Evolutionary conservation across 306 rosid species (phyloP), one percentile per base, ranked within the genome.

Genomic region (cucumber (Cucumis sativus)): DNA sequence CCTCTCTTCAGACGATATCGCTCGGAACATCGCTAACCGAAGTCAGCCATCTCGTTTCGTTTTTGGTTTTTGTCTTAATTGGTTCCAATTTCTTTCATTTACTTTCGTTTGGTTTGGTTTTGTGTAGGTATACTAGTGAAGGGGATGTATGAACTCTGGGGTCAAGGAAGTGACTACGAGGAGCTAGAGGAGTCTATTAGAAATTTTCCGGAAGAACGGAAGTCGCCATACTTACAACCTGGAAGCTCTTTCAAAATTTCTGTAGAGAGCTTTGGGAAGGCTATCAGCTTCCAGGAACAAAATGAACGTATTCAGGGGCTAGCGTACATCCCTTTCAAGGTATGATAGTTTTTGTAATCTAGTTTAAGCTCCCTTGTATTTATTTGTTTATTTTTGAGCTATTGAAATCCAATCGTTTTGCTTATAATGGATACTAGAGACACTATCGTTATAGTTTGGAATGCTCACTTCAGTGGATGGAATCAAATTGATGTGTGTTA

Each of bases 121-220:
- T 25, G 64, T 80, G 78, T 45, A 95, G 98, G 97, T 71, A 92
- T 95, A 87, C 93, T 95, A 54, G 96, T 92, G 81, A 95, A 90
- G 88, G 98, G 98, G 62, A 88, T 95, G 89, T 95, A 92, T 83
- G 98, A 95, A 78, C 83, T 92, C 14, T 92, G 97, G 97, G 98
- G 97, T 43, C 97, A 90, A 85, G 98, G 98, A 76, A 69, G 86
- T 67, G 85, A 84, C 84, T 84, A 89, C 66, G 92, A 88, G 83
- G 98, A 90, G 75, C 84, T 92, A 78, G 89, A 88, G 73, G 96
- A 84, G 64, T 87, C 93, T 77, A 83, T 92, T 45, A 63, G 77
- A 81, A 82, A 83, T 51, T 92, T 82, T 74, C 90, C 92, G 4
- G 97, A 89, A 43, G 96, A 89, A 57, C 85, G 90, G 82, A 95